Base-by-base conservation (phyloP, 1,284 basidiomycete genomes). In the Ganoderma lucidum region DNA sequence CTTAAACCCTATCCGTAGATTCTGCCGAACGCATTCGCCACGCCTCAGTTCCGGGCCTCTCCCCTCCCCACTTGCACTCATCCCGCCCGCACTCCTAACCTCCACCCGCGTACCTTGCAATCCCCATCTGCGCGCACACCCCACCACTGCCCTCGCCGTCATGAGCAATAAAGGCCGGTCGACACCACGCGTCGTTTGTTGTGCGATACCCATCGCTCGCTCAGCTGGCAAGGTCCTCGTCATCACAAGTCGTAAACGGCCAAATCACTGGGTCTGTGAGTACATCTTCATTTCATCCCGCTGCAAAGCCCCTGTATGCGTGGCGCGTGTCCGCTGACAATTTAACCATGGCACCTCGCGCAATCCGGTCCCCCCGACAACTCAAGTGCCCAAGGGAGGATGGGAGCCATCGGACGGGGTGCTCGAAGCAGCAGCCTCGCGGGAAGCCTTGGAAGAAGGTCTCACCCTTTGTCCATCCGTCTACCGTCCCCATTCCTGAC, bases 381-480 rank as follows among this genome's bases (percentile, higher is more conserved):
- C 14, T 61, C 59, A 78, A 95, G 93, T 95, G 78, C 93, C 93
- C 35, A 95, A 95, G 84, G 93, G 93, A 82, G 93, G 93, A 77
- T 95, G 90, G 90, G 93, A 95, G 82, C 84, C 88, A 75, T 86
- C 90, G 70, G 93, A 95, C 87, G 88, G 86, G 76, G 86, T 85
- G 81, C 83, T 95, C 78, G 92, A 94, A 85, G 90, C 88, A 82
- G 93, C 93, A 80, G 93, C 93, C 82, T 91, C 89, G 78, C 88
- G 93, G 81, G 93, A 95, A 89, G 93, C 93, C 83, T 85, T 92
- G 82, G 93, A 95, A 93, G 93, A 95, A 94, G 93, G 93, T 95
- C 91, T 88, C 88, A 90, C 88, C 89, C 85, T 88, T 89, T 89
- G 85, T 88, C 88, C 88, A 86, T 91, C 85, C 84, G 73, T 77